Evolutionary conservation across 805 yeast species (phyloP).

Genomic region (Spathaspora sp.): DNA sequence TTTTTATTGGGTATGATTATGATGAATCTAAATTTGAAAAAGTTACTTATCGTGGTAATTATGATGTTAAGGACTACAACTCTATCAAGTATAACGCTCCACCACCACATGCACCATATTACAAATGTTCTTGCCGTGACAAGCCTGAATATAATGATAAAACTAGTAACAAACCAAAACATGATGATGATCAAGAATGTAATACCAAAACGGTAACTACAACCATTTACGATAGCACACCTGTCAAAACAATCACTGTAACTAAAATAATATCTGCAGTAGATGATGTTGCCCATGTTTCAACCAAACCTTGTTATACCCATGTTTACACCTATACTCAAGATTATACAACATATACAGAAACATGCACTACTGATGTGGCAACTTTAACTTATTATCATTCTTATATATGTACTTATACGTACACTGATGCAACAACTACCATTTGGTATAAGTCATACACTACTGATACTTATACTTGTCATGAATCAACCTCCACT

Average conservation of each 20-base stretch:
- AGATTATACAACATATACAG: neutral
- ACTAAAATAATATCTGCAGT: too few relatives aligned
- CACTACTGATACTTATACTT: neutral
- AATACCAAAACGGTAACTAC: neutral
- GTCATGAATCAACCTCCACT: neutral
- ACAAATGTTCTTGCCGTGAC: neutral
- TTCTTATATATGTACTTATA: neutral
- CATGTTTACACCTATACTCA: neutral
- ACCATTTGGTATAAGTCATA: neutral
- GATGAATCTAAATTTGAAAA: neutral
- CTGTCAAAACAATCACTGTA: neutral
- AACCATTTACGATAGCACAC: neutral
- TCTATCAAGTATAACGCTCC: neutral
- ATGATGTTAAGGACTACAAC: neutral
- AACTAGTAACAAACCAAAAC: neutral
- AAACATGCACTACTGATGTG: neutral
- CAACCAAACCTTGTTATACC: neutral
- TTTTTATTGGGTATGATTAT: neutral
- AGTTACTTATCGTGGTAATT: neutral
- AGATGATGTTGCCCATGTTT: too few relatives aligned
- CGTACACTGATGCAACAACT: neutral
- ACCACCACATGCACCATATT: neutral
- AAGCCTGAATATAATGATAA: neutral
- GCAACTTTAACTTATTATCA: neutral
- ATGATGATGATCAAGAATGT: too few relatives aligned